These are phyloP conservation scores for Meyerozyma carpophila DNA, from an alignment of 1,139 yeast genomes.

Conservation along the genomic window DNA sequence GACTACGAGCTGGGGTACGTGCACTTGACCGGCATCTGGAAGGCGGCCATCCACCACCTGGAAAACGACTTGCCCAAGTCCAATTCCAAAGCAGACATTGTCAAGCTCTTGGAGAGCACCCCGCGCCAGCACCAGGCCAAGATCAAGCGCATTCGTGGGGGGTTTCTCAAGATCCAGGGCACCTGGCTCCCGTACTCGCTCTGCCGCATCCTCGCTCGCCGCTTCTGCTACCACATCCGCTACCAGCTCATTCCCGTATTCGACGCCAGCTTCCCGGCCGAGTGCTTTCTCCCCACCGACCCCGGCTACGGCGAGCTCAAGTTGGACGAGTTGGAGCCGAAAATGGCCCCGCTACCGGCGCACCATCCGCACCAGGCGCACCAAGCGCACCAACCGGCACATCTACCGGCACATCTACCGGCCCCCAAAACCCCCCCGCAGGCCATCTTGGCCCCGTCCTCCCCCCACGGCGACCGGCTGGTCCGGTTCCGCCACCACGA, in stretches of 20 bases:
- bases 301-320: conserved; percentile 64
- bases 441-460: neutral
- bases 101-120: conserved; percentile 65
- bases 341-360: too few relatives aligned
- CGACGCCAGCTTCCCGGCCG: conserved; percentile 66
- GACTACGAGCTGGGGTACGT: conserved; percentile 85
- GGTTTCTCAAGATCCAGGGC: conserved; percentile 89
- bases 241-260: conserved; percentile 75
- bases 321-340: conserved; percentile 21
- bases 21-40: conserved; percentile 90
- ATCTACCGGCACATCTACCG: conserved; percentile 1
- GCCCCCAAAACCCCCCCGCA: conserved; percentile 3
- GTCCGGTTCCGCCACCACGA: neutral
- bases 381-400: too few relatives aligned
- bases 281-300: conserved; percentile 63
- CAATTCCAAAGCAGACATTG: conserved; percentile 70
- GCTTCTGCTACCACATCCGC: conserved; percentile 76
- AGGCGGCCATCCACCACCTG: conserved; percentile 37
- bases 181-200: conserved; percentile 83
- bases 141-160: conserved; percentile 81
- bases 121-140: conserved; percentile 61
- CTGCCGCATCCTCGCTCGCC: conserved; percentile 62
- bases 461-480: neutral
- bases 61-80: conserved; percentile 4
- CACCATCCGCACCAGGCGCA: too few relatives aligned